Evolutionary conservation across 495 filamentous ascomycete genomes (phyloP).

Genomic region (Tuber melanosporum): DNA sequence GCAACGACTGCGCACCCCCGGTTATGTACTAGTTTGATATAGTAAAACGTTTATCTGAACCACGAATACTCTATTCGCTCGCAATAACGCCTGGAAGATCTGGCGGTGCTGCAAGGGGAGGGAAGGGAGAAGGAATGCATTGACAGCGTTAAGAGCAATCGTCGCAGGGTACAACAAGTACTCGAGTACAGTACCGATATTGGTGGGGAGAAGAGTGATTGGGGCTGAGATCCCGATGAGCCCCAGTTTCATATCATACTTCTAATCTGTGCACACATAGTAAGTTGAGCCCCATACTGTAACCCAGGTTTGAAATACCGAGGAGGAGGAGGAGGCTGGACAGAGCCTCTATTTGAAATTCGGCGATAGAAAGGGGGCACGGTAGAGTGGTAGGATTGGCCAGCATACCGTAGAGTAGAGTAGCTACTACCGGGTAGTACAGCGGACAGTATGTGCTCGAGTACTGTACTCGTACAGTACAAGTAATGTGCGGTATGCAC

Average conservation of each 20-base stretch:
- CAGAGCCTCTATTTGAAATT: neutral
- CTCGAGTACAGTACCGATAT: neutral
- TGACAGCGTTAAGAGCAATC: neutral
- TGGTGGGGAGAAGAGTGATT: neutral
- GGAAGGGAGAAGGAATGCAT: neutral
- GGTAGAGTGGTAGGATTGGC: neutral
- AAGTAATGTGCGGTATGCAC: neutral
- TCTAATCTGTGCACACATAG: neutral
- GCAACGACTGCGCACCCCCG: neutral
- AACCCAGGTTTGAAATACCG: neutral
- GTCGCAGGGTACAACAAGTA: neutral
- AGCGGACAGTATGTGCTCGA: too few relatives aligned
- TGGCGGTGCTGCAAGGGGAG: neutral
- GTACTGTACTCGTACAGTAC: too few relatives aligned
- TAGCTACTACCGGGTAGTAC: too few relatives aligned
- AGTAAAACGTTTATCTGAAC: neutral
- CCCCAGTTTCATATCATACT: neutral
- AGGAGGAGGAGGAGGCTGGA: neutral
- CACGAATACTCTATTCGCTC: neutral
- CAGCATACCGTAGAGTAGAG: too few relatives aligned
- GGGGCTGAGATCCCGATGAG: neutral
- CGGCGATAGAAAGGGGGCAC: neutral
- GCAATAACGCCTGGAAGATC: neutral
- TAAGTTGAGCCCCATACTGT: neutral
- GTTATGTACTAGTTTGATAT: neutral